Conservation (phyloP, 176 grass and related monocot species). For the Triticum monococcum region DNA sequence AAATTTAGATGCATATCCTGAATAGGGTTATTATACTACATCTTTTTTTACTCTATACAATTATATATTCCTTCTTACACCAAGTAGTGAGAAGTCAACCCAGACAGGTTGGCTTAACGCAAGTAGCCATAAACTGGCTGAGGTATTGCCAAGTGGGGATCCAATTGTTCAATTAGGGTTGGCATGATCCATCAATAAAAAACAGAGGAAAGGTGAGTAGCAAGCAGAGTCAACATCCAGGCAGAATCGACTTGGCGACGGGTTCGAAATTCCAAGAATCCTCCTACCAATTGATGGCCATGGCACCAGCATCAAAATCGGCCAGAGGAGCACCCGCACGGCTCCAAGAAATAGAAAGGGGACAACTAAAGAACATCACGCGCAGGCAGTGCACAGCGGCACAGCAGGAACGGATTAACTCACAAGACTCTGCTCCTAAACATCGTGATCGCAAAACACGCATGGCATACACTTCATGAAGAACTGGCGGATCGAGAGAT, state of each 20-base stretch:
- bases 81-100: slow-evolving; percentile 12
- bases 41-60: neutral
- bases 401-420: neutral
- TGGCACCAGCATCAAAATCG: neutral
- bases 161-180: neutral
- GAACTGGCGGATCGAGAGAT: neutral
- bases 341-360: too few species aligned
- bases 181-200: neutral
- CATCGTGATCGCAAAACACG: neutral
- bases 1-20: neutral
- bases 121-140: neutral
- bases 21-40: neutral
- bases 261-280: neutral
- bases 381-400: too few species aligned
- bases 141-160: neutral
- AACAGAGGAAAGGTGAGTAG: neutral
- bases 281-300: neutral
- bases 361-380: too few species aligned
- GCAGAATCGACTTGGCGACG: too few species aligned
- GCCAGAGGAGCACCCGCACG: too few species aligned
- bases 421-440: neutral
- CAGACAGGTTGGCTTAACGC: neutral
- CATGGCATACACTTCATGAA: neutral
- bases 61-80: neutral
- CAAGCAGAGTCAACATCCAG: neutral